Evolutionary conservation across 2,329 filamentous ascomycete genomes (phyloP).

Genomic region (Ceratocystis ficicola): DNA sequence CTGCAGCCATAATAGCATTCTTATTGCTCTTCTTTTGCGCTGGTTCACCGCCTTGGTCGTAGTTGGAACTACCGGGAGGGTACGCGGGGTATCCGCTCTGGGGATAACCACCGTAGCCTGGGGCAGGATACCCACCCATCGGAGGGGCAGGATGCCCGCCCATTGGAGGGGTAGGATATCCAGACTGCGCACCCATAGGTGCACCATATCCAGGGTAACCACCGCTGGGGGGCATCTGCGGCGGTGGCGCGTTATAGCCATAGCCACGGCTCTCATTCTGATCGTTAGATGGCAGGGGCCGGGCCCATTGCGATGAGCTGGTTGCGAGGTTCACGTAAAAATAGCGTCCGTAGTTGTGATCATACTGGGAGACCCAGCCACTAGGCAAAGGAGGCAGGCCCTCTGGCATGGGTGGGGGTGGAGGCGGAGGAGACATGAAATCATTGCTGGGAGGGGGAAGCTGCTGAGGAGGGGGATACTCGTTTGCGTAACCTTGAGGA

Average conservation of each 20-base stretch:
- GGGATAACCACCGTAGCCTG: slow-evolving; percentile 21
- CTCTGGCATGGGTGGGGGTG: slow-evolving; percentile 25
- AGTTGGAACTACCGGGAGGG: slow-evolving; percentile 24
- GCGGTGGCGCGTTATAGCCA: slow-evolving; percentile 9
- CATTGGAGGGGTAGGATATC: slow-evolving; percentile 15
- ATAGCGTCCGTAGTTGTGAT: slow-evolving; percentile 48
- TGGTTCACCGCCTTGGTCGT: slow-evolving; percentile 23
- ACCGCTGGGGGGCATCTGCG: not conserved
- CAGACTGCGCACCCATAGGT: not conserved
- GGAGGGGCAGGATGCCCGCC: slow-evolving; percentile 18
- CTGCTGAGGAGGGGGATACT: slow-evolving; percentile 19
- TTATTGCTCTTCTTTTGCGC: slow-evolving; percentile 37
- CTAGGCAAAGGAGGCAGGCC: slow-evolving; percentile 41
- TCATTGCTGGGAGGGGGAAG: slow-evolving; percentile 16
- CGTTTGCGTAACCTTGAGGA: slow-evolving; percentile 1
- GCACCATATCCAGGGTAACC: slow-evolving; percentile 9
- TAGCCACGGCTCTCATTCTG: slow-evolving; percentile 12
- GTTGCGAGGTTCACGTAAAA: slow-evolving; percentile 53
- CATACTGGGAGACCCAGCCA: slow-evolving; percentile 53
- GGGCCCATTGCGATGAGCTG: slow-evolving; percentile 53
- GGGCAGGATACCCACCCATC: slow-evolving; percentile 24
- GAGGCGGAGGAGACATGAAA: slow-evolving; percentile 17
- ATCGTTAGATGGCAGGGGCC: slow-evolving; percentile 31
- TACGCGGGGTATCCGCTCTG: slow-evolving; percentile 25
- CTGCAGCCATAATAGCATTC: slow-evolving; percentile 46